Evolutionary conservation across 768 basidiomycete genomes (phyloP), one percentile per base, ranked within the genome.

Genomic region (Asterophora parasitica): DNA sequence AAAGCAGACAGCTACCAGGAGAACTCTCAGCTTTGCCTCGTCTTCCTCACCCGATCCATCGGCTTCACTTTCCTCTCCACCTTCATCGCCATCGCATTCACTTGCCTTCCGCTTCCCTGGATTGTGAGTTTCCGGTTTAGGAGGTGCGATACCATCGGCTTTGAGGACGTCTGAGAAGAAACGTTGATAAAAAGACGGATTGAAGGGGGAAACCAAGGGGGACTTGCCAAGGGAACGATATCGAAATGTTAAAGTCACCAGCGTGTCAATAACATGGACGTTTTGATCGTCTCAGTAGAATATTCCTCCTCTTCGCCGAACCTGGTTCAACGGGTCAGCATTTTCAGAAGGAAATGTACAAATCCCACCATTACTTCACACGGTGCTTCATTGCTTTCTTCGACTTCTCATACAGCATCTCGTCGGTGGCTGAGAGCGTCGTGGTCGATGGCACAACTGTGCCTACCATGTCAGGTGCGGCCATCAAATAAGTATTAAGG

Each of bases 351-450:
- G n/a, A 23, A 23, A 23, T 23, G 23, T 23, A 23, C 3, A 23
- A 23, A 23, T 6, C 6, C 3, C 6, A 23, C 3, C 3, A 6
- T 23, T 23, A 23, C 23, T 23, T 23, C 23, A 23, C 23, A 6
- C 23, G 23, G 23, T 23, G 23, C 23, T 3, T 23, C 43, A 52
- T 13, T 3, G 43, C 47, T 35, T 52, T 52, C 28, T 52, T 52
- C 16, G 28, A 44, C 17, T 37, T 30, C 28, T 52, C 47, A 30
- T 52, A 47, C 13, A 49, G 12, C n/a, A 42, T 48, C 2, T 23
- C 11, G 8, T 41, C 34, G 3, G 10, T 9, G 11, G 17, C 19
- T 7, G n/a, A 2, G 44, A 9, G 15, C 13, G 1, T 1, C 1
- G 28, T 4, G 13, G 23, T 7, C 4, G 3, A 4, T 15, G 35